Evolutionary conservation across 768 basidiomycete species (phyloP).

Genomic region (Auricularia sp.): DNA sequence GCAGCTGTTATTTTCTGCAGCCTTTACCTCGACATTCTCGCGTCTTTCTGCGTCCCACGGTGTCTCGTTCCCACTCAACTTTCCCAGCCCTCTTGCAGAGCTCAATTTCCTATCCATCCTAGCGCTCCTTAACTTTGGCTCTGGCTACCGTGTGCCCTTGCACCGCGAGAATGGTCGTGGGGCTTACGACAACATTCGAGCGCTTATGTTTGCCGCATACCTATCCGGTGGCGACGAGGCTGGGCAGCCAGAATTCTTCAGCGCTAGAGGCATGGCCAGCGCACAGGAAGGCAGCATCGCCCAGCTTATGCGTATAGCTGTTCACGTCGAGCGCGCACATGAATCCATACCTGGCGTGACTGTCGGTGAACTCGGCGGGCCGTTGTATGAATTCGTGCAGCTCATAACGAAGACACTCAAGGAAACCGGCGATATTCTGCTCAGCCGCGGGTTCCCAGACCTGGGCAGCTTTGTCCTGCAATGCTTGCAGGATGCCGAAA

Average conservation of each 20-base stretch:
- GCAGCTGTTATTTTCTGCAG: conserved; percentile 52
- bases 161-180: conserved; percentile 66
- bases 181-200: conserved; percentile 75
- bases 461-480: conserved; percentile 70
- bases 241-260: conserved; percentile 43
- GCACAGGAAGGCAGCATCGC: conserved; percentile 52
- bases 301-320: conserved; percentile 57
- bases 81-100: conserved; percentile 61
- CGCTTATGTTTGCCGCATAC: conserved; percentile 62
- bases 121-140: conserved; percentile 73
- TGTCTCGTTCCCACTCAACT: conserved; percentile 68
- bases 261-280: conserved; percentile 53
- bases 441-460: conserved; percentile 50
- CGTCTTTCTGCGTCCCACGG: conserved; percentile 59
- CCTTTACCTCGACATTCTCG: conserved; percentile 52
- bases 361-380: conserved; percentile 70
- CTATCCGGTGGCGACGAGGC: conserved; percentile 50
- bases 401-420: conserved; percentile 53
- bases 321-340: conserved; percentile 65
- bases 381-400: conserved; percentile 61
- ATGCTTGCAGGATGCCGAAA: conserved; percentile 46
- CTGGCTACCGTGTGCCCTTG: conserved; percentile 67
- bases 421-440: conserved; percentile 62
- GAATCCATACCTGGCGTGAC: conserved; percentile 56
- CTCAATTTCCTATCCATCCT: conserved; percentile 74